Conservation (phyloP, 2,329 filamentous ascomycete species). For the Hirsutella rhossiliensis region DNA sequence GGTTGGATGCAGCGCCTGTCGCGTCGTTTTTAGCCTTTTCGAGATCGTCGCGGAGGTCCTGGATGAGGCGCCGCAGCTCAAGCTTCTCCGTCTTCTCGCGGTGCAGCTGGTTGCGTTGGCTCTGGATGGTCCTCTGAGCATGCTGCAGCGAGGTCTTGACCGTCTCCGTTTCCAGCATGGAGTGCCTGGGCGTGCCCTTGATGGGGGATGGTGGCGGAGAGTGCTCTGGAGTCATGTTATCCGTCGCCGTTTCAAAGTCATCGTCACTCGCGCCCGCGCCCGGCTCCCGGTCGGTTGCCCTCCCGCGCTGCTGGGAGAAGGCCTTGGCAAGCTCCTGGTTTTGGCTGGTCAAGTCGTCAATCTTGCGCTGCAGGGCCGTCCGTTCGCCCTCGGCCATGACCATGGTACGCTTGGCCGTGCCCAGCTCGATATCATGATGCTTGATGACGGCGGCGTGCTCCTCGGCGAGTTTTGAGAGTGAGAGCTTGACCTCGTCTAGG, state of each 20-base stretch:
- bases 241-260: conserved; percentile 50
- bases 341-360: conserved; percentile 78
- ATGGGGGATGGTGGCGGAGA: conserved; percentile 83
- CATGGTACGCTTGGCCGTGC: conserved; percentile 69
- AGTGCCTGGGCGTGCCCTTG: conserved; percentile 84
- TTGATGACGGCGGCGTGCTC: conserved; percentile 68
- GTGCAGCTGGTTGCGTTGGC: conserved; percentile 86
- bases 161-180: conserved; percentile 88
- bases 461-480: conserved; percentile 66
- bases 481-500: conserved; percentile 77
- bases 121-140: conserved; percentile 93
- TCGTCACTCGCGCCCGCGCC: conserved; percentile 48
- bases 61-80: conserved; percentile 86
- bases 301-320: conserved; percentile 60
- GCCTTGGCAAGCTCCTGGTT: conserved; percentile 86
- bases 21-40: conserved; percentile 54
- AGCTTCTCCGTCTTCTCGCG: conserved; percentile 98
- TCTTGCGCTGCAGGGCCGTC: conserved; percentile 64
- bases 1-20: conserved; percentile 32
- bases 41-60: conserved; percentile 87
- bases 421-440: conserved; percentile 80
- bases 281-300: conserved; percentile 52
- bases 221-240: conserved; percentile 70
- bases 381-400: conserved; percentile 69
- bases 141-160: conserved; percentile 89